Base-by-base conservation (phyloP, 148 eudicot genomes). In the Rhododendron mucronatum region DNA sequence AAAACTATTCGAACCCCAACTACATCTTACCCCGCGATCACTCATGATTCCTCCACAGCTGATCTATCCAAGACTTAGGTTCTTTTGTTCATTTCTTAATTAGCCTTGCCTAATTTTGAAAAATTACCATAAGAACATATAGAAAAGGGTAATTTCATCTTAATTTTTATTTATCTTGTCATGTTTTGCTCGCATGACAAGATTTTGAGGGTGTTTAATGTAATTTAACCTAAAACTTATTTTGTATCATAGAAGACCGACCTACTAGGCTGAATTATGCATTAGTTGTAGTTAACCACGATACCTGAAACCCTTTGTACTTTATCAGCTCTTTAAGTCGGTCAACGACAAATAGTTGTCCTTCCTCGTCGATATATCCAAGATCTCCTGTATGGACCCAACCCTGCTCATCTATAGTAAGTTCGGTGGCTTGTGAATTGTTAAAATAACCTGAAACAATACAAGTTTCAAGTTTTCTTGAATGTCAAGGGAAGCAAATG, bases 351-450 rank as follows among this genome's bases (percentile, higher is more conserved):
- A 44, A 95, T 9, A 95, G 85, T 75, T 93, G 94, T 33, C 98
- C 98, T 63, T 92, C 94, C 6, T 93, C 94, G 61, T 96, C 96
- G 67, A 95, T 92, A 84, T 93, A 94, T 74, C 98, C 98, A 71
- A 96, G 91, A 93, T 96, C 98, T 74, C 98, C 98, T 1, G 98
- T 93, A 84, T 92, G 98, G 50, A 96, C 88, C 96, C 96, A 96
- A 3, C 94, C 94, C 74, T 91, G 91, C 80, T 86, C 86, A 87
- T 96, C 98, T 71, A 92, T 92, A 7, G 98, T 94, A 82, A 87
- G 87, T 87, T 86, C 90, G 50, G 95, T 94, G 78, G 98, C 98
- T 86, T 92, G 80, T 21, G 91, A 92, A 86, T 96, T 94, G 59
- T 91, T 92, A 45, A 87, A 90, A 87, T 93, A 94, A 86, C 96